phyloP scores from a whole-genome alignment of 2,329 filamentous ascomycete genomes.

The Leptographium radiaticola region DNA sequence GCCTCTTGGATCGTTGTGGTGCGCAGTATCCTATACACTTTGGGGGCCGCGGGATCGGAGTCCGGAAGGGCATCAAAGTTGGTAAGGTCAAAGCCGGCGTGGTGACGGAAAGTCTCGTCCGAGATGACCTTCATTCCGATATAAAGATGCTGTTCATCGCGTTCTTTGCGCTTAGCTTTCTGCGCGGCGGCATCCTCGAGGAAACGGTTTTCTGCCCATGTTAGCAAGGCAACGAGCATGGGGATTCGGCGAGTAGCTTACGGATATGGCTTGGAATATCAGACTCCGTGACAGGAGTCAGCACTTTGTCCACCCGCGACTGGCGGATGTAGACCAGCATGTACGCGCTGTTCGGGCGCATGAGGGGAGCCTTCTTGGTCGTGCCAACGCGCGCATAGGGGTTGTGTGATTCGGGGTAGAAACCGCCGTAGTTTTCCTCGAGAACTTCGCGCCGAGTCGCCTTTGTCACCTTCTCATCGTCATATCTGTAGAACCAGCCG shows the following conservation, averaged over 20 bases:
- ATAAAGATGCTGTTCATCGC: slow-evolving; percentile 89
- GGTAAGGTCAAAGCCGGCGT: slow-evolving; percentile 75
- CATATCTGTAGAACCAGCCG: slow-evolving; percentile 91
- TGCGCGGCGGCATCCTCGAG: slow-evolving; percentile 68
- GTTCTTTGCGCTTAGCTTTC: slow-evolving; percentile 72
- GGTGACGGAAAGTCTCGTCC: slow-evolving; percentile 65
- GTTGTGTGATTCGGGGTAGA: slow-evolving; percentile 43
- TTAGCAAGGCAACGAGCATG: not conserved
- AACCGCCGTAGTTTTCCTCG: slow-evolving; percentile 93
- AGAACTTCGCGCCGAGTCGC: slow-evolving; percentile 83
- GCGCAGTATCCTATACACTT: slow-evolving; percentile 58
- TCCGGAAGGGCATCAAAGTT: slow-evolving; percentile 46
- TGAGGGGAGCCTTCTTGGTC: slow-evolving; percentile 44
- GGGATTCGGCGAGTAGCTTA: slow-evolving; percentile 18
- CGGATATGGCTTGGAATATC: slow-evolving; percentile 74
- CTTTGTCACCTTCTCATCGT: slow-evolving; percentile 93
- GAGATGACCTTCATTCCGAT: slow-evolving; percentile 74
- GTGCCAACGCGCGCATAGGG: slow-evolving; percentile 30
- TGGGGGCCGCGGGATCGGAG: slow-evolving; percentile 54
- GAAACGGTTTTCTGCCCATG: slow-evolving; percentile 48
- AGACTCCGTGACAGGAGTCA: slow-evolving; percentile 61
- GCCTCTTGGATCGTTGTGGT: slow-evolving; percentile 68
- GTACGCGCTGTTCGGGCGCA: slow-evolving; percentile 75
- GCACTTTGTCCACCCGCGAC: slow-evolving; percentile 67
- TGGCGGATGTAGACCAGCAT: slow-evolving; percentile 98